Conservation (phyloP, 805 yeast genomes). For the Clavispora santaluciae region DNA sequence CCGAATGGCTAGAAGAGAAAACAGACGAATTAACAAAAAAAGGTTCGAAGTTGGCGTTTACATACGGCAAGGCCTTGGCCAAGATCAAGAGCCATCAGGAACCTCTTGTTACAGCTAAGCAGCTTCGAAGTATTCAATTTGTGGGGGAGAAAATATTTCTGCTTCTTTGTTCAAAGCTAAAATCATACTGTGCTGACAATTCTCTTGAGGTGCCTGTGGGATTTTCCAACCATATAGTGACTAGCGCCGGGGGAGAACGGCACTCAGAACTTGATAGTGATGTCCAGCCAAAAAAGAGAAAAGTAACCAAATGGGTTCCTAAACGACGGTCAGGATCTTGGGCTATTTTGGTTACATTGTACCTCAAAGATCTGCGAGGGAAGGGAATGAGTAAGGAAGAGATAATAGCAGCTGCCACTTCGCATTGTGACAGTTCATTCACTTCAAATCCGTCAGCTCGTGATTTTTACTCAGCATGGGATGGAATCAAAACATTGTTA, state of each 20-base stretch:
- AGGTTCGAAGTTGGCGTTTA: conserved; percentile 49
- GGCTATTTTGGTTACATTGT: conserved; percentile 65
- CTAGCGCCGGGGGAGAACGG: conserved; percentile 11
- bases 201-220: conserved; percentile 43
- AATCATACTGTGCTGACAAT: conserved; percentile 52
- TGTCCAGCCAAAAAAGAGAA: conserved; percentile 6
- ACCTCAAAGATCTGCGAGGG: conserved; percentile 41
- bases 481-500: conserved; percentile 56
- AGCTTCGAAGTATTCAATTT: conserved; percentile 54
- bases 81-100: conserved; percentile 42
- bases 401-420: conserved; percentile 49
- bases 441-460: conserved; percentile 53
- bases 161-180: conserved; percentile 43
- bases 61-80: conserved; percentile 54
- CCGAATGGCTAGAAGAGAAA: conserved; percentile 56
- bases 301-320: conserved; percentile 53
- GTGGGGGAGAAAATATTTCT: conserved; percentile 70
- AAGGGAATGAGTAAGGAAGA: conserved; percentile 64
- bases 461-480: conserved; percentile 75
- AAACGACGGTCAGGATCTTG: conserved; percentile 76
- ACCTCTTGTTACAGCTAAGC: conserved; percentile 49
- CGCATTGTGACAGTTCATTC: conserved; percentile 56
- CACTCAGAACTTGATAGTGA: conserved; percentile 11
- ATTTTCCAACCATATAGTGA: conserved; percentile 15
- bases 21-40: conserved; percentile 40